Evolutionary conservation across 2,329 filamentous ascomycete species (phyloP).

Genomic region (Pseudofabraea citricarpa): DNA sequence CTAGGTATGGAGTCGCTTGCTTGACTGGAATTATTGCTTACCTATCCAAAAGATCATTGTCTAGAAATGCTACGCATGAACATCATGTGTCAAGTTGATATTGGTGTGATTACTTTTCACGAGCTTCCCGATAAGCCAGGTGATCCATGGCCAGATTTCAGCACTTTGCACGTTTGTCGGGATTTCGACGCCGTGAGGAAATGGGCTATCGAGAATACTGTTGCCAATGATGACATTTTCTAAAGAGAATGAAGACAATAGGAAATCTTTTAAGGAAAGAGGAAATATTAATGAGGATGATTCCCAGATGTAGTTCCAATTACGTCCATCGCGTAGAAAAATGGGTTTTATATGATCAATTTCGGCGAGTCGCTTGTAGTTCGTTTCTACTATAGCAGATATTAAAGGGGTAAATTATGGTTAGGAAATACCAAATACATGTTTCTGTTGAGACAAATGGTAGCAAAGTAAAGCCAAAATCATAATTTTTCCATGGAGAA

Average conservation of each 20-base stretch:
- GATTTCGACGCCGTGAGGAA: slow-evolving; percentile 44
- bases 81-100: slow-evolving; percentile 48
- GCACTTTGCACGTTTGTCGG: slow-evolving; percentile 44
- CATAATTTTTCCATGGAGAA: too few species aligned
- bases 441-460: too few species aligned
- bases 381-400: too few species aligned
- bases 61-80: slow-evolving; percentile 44
- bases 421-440: too few species aligned
- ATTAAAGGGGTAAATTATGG: too few species aligned
- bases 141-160: slow-evolving; percentile 35
- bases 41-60: too few species aligned
- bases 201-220: slow-evolving; percentile 46
- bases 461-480: too few species aligned
- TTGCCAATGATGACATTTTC: slow-evolving; percentile 20
- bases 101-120: slow-evolving; percentile 47
- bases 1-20: slow-evolving; percentile 13
- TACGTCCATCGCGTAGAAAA: too few species aligned
- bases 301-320: too few species aligned
- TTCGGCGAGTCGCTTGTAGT: too few species aligned
- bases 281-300: background rate
- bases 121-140: slow-evolving; percentile 28
- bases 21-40: too few species aligned
- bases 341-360: too few species aligned
- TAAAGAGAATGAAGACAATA: background rate
- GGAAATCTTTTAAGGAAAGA: background rate